phyloP scores from a whole-genome alignment of 1,284 basidiomycete species.

The Apiotrichum mycotoxinovorans region DNA sequence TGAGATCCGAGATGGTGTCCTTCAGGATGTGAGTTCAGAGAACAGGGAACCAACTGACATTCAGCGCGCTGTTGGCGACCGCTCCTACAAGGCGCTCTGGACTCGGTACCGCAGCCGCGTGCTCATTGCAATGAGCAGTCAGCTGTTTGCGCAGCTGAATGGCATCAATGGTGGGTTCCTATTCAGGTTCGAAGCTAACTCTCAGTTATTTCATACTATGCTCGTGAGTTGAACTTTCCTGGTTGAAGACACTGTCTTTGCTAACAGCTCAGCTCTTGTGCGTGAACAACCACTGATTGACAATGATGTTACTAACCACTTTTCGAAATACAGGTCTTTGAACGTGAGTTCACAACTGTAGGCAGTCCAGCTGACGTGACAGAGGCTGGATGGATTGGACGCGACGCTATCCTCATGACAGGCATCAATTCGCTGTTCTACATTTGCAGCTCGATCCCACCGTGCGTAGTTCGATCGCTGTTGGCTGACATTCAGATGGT shows the following conservation, averaged over 20 bases:
- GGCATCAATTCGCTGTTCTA: slow-evolving; percentile 91
- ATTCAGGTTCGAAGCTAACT: slow-evolving; percentile 54
- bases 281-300: slow-evolving; percentile 1
- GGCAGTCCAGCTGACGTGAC: slow-evolving; percentile 25
- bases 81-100: slow-evolving; percentile 84
- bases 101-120: slow-evolving; percentile 81
- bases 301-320: slow-evolving; percentile 47
- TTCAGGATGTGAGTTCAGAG: slow-evolving; percentile 62
- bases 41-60: neutral
- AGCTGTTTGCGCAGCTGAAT: slow-evolving; percentile 94
- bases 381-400: slow-evolving; percentile 97
- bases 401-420: slow-evolving; percentile 94
- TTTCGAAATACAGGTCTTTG: slow-evolving; percentile 63
- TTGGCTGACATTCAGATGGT: slow-evolving; percentile 59
- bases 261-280: slow-evolving; percentile 44
- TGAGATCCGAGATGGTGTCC: slow-evolving; percentile 87
- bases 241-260: neutral
- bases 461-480: slow-evolving; percentile 43
- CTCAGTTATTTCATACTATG: slow-evolving; percentile 5
- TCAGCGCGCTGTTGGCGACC: slow-evolving; percentile 66
- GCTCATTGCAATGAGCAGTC: slow-evolving; percentile 93
- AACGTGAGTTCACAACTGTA: slow-evolving; percentile 57
- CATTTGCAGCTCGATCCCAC: slow-evolving; percentile 72
- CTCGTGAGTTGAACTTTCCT: slow-evolving; percentile 49
- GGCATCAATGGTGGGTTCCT: slow-evolving; percentile 95